A percentile compares a stretch with the other conserved stretches of the same genome.
phyloP scores from a whole-genome alignment of 2,329 filamentous ascomycete genomes.

The Parafenestella ontariensis region DNA sequence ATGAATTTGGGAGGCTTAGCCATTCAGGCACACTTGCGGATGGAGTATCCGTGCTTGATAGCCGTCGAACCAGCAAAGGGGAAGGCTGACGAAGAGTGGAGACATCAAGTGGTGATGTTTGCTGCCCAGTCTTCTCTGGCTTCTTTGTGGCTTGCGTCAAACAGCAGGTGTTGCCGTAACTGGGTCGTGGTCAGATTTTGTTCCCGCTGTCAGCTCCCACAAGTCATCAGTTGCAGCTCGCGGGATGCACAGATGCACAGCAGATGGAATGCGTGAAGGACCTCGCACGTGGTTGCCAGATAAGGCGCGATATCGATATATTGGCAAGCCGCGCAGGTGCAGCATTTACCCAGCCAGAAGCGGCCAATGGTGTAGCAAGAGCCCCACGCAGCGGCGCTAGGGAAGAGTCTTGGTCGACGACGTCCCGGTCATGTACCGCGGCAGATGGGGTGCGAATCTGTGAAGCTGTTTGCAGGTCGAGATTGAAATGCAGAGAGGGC shows the following conservation, averaged over 20 bases:
- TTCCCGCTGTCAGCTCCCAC: not conserved
- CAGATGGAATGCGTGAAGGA: constrained; percentile 4
- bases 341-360: constrained; percentile 11
- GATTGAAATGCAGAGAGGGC: not conserved
- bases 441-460: constrained; percentile 8
- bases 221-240: not conserved
- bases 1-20: not conserved
- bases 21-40: not conserved
- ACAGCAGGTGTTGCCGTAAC: not conserved
- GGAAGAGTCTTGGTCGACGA: constrained; percentile 2
- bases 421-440: not conserved
- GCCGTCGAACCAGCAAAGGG: not conserved
- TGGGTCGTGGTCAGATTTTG: not conserved
- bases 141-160: constrained; percentile 1
- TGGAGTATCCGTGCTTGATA: not conserved
- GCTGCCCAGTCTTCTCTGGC: not conserved
- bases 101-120: not conserved
- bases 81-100: not conserved
- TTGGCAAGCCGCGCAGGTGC: constrained; percentile 13
- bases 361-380: constrained; percentile 8
- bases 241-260: not conserved
- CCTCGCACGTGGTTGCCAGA: constrained; percentile 10
- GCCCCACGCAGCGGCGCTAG: constrained; percentile 5
- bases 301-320: constrained; percentile 17
- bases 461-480: not conserved